Conservation (phyloP, 169 alveolate genomes). For the Prorocentrum cordatum region DNA sequence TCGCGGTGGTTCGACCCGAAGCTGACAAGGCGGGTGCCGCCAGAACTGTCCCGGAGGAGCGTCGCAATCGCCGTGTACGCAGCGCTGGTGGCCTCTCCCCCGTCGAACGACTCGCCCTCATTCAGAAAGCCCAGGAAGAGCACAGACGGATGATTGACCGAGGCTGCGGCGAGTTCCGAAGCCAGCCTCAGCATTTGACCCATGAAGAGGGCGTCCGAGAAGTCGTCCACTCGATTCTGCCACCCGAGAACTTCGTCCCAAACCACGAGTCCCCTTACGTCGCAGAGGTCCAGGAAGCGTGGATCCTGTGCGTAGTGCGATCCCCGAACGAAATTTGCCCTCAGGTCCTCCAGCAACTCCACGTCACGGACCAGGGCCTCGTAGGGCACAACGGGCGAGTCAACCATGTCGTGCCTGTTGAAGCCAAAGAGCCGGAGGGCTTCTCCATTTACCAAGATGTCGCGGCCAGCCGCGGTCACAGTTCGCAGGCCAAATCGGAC, state of each 20-base stretch:
- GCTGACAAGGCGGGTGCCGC: neutral
- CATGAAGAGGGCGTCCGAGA: slow-evolving; percentile 3
- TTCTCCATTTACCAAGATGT: slow-evolving; percentile 3
- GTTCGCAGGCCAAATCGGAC: slow-evolving; percentile 51
- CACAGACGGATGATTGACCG: slow-evolving; percentile 60
- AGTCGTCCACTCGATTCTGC: slow-evolving; percentile 35
- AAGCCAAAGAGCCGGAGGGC: slow-evolving; percentile 44
- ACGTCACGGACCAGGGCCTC: slow-evolving; percentile 1
- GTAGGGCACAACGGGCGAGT: slow-evolving; percentile 27
- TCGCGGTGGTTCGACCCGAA: slow-evolving; percentile 53
- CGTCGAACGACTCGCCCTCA: neutral
- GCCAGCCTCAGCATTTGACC: slow-evolving; percentile 30
- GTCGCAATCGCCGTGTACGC: neutral
- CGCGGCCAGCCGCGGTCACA: slow-evolving; percentile 3
- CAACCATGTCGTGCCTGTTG: slow-evolving; percentile 65
- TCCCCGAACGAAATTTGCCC: slow-evolving; percentile 62
- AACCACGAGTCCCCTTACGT: slow-evolving; percentile 22
- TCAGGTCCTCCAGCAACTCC: neutral
- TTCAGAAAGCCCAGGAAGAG: slow-evolving; percentile 34
- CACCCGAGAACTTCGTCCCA: slow-evolving; percentile 68
- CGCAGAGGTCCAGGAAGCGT: slow-evolving; percentile 61
- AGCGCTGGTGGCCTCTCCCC: neutral
- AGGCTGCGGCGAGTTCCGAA: slow-evolving; percentile 26
- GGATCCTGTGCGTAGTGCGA: slow-evolving; percentile 33
- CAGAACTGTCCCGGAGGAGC: neutral